These are phyloP conservation scores for Arthrobotrys pseudoclavata DNA, from an alignment of 2,329 filamentous ascomycete genomes.

Conservation along the genomic window DNA sequence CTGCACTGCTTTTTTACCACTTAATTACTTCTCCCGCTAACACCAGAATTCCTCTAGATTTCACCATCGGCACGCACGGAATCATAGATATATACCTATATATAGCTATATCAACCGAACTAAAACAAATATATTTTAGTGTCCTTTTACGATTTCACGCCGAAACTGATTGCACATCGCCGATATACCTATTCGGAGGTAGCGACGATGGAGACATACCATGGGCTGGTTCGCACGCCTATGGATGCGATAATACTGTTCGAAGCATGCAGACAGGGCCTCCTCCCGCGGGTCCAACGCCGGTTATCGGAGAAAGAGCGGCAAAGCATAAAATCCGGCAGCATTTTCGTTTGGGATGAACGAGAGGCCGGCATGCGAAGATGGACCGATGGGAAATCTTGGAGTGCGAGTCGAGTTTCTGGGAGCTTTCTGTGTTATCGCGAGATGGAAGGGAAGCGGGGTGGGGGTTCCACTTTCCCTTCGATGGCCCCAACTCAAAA, in stretches of 20 bases:
- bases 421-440: constrained; percentile 97
- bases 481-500: constrained; percentile 67
- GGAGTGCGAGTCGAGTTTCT: constrained; percentile 97
- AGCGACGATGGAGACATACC: constrained; percentile 89
- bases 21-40: constrained; percentile 13
- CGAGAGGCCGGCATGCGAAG: constrained; percentile 96
- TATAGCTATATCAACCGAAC: not conserved
- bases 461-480: constrained; percentile 78
- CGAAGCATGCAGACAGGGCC: constrained; percentile 90
- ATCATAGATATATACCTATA: not conserved
- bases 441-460: constrained; percentile 98
- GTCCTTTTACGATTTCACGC: not conserved
- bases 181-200: constrained; percentile 27
- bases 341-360: constrained; percentile 99
- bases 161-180: constrained; percentile 16
- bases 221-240: constrained; percentile 94
- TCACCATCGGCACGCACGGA: not conserved
- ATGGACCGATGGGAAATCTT: constrained; percentile 99
- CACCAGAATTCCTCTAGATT: not conserved
- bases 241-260: constrained; percentile 98
- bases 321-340: constrained; percentile 94
- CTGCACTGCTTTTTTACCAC: constrained; percentile 23
- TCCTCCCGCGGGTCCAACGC: constrained; percentile 91
- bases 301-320: constrained; percentile 96
- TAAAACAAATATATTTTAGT: not conserved